phyloP scores from a whole-genome alignment of 176 grass and related monocot genomes.

The Hyparrhenia diplandra region DNA sequence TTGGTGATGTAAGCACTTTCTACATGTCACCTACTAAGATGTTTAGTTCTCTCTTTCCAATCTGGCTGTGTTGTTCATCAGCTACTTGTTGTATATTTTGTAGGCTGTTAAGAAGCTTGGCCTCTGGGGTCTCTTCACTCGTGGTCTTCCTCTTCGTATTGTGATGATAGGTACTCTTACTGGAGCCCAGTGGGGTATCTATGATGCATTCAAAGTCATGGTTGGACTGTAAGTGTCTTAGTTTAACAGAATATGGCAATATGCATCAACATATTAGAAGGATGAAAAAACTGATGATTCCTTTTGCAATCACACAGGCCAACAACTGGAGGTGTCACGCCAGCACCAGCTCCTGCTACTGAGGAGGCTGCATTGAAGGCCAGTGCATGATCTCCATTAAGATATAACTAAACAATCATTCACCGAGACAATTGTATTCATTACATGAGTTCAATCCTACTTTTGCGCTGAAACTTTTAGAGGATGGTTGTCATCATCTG shows the following conservation, averaged over 20 bases:
- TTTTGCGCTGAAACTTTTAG: slow-evolving; percentile 23
- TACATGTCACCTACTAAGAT: not conserved
- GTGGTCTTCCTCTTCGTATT: slow-evolving; percentile 71
- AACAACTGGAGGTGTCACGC: slow-evolving; percentile 54
- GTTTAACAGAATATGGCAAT: not conserved
- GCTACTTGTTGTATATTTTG: not conserved
- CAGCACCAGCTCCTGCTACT: slow-evolving; percentile 23
- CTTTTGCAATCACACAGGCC: slow-evolving; percentile 36
- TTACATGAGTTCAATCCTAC: slow-evolving; percentile 18
- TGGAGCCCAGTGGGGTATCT: slow-evolving; percentile 67
- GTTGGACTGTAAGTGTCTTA: slow-evolving; percentile 64
- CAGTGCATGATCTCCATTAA: slow-evolving; percentile 22
- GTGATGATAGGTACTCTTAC: slow-evolving; percentile 85
- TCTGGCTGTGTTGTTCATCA: not conserved
- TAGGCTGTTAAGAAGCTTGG: slow-evolving; percentile 68
- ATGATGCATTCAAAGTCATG: slow-evolving; percentile 75
- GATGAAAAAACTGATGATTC: not conserved
- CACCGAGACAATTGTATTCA: slow-evolving; percentile 9
- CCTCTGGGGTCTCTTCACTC: slow-evolving; percentile 55
- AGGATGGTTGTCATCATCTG: slow-evolving; percentile 27
- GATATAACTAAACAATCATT: slow-evolving; percentile 20
- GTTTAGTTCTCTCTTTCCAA: not conserved
- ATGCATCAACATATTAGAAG: not conserved
- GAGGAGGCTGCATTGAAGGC: slow-evolving; percentile 2
- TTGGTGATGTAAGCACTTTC: slow-evolving; percentile 52